phyloP scores from a whole-genome alignment of 2,329 filamentous ascomycete genomes.

The Neofusicoccum kwambonambiense region DNA sequence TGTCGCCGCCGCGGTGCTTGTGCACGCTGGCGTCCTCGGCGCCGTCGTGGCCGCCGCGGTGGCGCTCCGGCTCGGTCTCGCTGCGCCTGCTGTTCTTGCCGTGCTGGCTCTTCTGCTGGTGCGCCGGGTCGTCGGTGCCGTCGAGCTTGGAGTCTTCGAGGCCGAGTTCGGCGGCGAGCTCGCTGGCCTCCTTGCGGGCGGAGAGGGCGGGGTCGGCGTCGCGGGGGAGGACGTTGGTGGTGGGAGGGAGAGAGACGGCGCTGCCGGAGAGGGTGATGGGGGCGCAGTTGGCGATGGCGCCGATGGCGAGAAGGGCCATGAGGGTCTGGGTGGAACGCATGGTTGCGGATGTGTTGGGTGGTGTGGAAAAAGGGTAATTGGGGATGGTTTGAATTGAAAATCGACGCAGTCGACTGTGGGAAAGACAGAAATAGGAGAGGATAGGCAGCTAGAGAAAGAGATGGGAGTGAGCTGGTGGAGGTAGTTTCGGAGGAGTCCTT shows the following conservation, averaged over 20 bases:
- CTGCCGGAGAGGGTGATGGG: background rate
- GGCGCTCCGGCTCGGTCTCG: background rate
- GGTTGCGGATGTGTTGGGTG: background rate
- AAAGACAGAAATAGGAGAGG: background rate
- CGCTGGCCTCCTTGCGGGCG: background rate
- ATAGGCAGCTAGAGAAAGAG: background rate
- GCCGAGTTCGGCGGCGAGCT: background rate
- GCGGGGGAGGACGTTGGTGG: background rate
- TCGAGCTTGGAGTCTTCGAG: background rate
- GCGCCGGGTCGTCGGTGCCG: background rate
- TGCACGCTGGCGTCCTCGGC: background rate
- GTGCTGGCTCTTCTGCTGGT: background rate
- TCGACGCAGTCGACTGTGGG: background rate
- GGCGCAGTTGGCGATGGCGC: background rate
- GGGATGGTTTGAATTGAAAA: background rate
- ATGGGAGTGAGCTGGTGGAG: background rate
- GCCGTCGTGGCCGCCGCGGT: background rate
- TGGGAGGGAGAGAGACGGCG: background rate
- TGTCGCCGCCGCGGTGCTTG: background rate
- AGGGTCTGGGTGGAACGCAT: background rate
- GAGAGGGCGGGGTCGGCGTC: background rate
- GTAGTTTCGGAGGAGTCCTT: no score
- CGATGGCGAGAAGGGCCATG: background rate
- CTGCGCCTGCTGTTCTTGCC: background rate
- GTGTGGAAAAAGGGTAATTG: background rate